A percentile compares a stretch with the other conserved stretches of the same genome.
Conservation (phyloP, 306 rosid genomes). For the Pterocarpus macrocarpus region DNA sequence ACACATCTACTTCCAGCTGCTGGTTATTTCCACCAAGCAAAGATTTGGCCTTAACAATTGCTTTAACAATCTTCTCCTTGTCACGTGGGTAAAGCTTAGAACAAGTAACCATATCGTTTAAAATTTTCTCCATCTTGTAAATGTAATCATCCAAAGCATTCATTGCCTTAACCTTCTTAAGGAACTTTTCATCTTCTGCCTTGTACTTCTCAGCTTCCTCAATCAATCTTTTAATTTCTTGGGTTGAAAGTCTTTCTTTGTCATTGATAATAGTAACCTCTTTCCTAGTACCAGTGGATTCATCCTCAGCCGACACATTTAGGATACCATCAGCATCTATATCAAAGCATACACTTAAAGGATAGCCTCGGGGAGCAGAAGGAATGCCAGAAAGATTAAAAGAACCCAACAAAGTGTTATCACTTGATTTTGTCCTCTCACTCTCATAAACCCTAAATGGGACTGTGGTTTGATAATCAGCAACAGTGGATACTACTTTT, state of each 20-base stretch:
- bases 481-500: constrained; percentile 36
- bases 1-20: neutral
- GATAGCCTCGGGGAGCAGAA: constrained; percentile 49
- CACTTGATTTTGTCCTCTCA: constrained; percentile 52
- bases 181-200: constrained; percentile 51
- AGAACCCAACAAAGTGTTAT: constrained; percentile 55
- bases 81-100: neutral
- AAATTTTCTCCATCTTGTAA: constrained; percentile 46
- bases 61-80: constrained; percentile 50
- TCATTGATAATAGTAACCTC: constrained; percentile 51
- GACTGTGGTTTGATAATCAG: constrained; percentile 45
- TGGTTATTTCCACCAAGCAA: constrained; percentile 46
- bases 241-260: constrained; percentile 46
- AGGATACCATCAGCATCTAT: constrained; percentile 58
- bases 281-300: constrained; percentile 41
- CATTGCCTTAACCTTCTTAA: constrained; percentile 49
- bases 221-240: constrained; percentile 53
- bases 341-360: constrained; percentile 51
- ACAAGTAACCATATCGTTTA: constrained; percentile 44
- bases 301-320: constrained; percentile 51
- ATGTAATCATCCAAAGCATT: constrained; percentile 49
- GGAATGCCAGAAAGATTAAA: constrained; percentile 46
- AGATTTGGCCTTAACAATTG: constrained; percentile 24
- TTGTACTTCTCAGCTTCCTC: constrained; percentile 55
- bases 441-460: constrained; percentile 53